A percentile compares a stretch with the other conserved stretches of the same genome.
Evolutionary conservation across 805 yeast genomes (phyloP).

Genomic region (Saturnispora quitensis): DNA sequence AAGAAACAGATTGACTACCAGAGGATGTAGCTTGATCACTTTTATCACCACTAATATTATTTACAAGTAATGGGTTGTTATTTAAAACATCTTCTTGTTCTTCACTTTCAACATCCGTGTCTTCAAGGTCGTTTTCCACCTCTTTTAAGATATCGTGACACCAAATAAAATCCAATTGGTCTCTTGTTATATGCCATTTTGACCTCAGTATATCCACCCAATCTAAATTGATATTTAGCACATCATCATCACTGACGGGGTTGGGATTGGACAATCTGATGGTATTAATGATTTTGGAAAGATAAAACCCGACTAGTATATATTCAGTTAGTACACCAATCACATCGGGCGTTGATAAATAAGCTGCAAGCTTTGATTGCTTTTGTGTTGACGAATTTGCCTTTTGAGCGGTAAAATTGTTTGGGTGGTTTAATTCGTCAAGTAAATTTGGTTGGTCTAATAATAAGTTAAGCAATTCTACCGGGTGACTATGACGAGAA

Average conservation of each 20-base stretch:
- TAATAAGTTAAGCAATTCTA: constrained; percentile 25
- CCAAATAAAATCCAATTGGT: constrained; percentile 6
- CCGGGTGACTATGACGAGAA: constrained; percentile 5
- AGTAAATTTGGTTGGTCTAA: constrained; percentile 30
- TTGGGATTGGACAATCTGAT: constrained; percentile 6
- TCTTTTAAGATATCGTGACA: constrained; percentile 5
- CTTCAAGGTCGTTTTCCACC: neutral
- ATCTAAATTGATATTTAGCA: constrained; percentile 7
- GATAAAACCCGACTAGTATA: constrained; percentile 14
- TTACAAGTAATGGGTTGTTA: constrained; percentile 12
- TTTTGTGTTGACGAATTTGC: neutral
- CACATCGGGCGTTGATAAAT: constrained; percentile 26
- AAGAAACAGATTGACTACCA: neutral
- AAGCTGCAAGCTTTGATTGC: constrained; percentile 22
- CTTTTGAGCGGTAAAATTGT: constrained; percentile 16
- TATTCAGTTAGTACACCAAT: constrained; percentile 24
- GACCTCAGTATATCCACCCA: neutral
- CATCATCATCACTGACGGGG: neutral
- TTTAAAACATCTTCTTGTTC: constrained; percentile 1
- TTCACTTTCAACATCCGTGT: constrained; percentile 3
- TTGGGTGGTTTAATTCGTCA: constrained; percentile 28
- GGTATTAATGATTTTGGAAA: constrained; percentile 1
- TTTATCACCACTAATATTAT: constrained; percentile 15
- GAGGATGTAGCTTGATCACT: neutral
- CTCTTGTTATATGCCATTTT: constrained; percentile 2